Conservation (phyloP, 352 stramenopile genomes). For the Phytophthora cryptogea region DNA sequence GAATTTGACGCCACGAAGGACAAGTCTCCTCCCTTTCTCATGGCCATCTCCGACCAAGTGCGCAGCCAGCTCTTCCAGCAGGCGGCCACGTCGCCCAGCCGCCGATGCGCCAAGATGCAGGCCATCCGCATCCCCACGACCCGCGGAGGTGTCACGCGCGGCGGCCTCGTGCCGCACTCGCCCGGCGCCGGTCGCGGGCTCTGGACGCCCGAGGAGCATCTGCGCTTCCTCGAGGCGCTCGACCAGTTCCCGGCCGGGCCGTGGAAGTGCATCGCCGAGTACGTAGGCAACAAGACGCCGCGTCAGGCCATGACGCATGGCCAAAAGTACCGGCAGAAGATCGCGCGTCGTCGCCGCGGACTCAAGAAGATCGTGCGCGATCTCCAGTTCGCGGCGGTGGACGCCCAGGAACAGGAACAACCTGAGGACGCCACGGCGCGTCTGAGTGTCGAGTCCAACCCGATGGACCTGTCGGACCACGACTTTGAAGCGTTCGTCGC, state of each 20-base stretch:
- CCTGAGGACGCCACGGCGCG: slow-evolving; percentile 3
- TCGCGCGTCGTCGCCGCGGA: slow-evolving; percentile 44
- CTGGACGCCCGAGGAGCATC: slow-evolving; percentile 51
- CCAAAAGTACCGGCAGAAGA: slow-evolving; percentile 92
- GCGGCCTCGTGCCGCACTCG: slow-evolving; percentile 5
- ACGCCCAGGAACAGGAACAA: slow-evolving; percentile 3
- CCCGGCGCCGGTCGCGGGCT: slow-evolving; percentile 24
- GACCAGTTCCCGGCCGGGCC: slow-evolving; percentile 50
- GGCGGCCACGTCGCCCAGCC: slow-evolving; percentile 12
- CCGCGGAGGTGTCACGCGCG: slow-evolving; percentile 18
- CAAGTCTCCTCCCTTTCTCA: not conserved
- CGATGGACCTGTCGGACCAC: slow-evolving; percentile 27
- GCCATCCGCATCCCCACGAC: slow-evolving; percentile 41
- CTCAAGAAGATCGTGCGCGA: slow-evolving; percentile 45
- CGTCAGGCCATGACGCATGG: slow-evolving; percentile 93
- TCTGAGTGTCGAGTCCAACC: slow-evolving; percentile 25
- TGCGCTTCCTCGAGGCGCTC: slow-evolving; percentile 55
- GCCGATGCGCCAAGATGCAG: slow-evolving; percentile 8
- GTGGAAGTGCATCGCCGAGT: slow-evolving; percentile 56
- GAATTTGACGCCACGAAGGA: slow-evolving; percentile 27
- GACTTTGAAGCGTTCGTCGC: slow-evolving; percentile 32
- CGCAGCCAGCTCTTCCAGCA: slow-evolving; percentile 34
- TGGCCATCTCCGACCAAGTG: slow-evolving; percentile 47
- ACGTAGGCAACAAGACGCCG: slow-evolving; percentile 59
- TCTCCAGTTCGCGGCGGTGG: slow-evolving; percentile 24